A percentile compares a stretch with the other conserved stretches of the same genome.
Conservation (phyloP, 1,284 basidiomycete genomes). For the Mycosarcoma maydis region DNA sequence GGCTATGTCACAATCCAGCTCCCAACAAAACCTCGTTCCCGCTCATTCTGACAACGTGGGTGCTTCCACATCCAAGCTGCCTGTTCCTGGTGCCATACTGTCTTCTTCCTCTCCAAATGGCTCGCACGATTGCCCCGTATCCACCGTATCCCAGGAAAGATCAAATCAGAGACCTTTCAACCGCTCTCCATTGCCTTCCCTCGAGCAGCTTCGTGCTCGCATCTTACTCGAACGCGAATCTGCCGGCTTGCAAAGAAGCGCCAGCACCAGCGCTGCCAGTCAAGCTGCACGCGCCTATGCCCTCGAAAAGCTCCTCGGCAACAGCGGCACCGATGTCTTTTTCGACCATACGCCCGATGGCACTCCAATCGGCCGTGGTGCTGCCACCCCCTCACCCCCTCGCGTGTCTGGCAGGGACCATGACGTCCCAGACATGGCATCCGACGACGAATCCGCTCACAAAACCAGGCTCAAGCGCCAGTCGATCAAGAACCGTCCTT, state of each 20-base stretch:
- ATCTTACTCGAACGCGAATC: slow-evolving; percentile 59
- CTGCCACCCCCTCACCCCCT: slow-evolving; percentile 31
- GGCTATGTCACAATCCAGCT: not conserved
- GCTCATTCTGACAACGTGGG: slow-evolving; percentile 3
- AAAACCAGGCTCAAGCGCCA: slow-evolving; percentile 30
- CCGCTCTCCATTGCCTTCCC: slow-evolving; percentile 57
- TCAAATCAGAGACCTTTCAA: slow-evolving; percentile 28
- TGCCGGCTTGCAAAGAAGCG: slow-evolving; percentile 52
- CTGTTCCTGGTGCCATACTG: slow-evolving; percentile 2
- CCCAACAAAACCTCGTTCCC: not conserved
- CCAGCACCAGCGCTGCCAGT: slow-evolving; percentile 59
- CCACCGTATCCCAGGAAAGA: slow-evolving; percentile 26
- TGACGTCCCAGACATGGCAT: slow-evolving; percentile 30
- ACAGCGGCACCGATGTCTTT: slow-evolving; percentile 45
- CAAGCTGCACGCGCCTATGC: slow-evolving; percentile 64
- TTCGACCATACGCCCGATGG: slow-evolving; percentile 48
- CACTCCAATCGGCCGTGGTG: slow-evolving; percentile 32
- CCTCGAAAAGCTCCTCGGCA: slow-evolving; percentile 63
- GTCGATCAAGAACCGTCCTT: slow-evolving; percentile 28
- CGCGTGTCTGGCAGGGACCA: slow-evolving; percentile 9
- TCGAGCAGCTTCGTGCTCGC: slow-evolving; percentile 61
- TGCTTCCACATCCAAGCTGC: slow-evolving; percentile 1
- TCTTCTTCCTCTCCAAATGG: slow-evolving; percentile 4
- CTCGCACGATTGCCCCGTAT: slow-evolving; percentile 24
- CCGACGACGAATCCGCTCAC: slow-evolving; percentile 37